A percentile compares a stretch with the other conserved stretches of the same genome.
phyloP scores from a whole-genome alignment of 1,284 basidiomycete species.

The Puccinia hordei region DNA sequence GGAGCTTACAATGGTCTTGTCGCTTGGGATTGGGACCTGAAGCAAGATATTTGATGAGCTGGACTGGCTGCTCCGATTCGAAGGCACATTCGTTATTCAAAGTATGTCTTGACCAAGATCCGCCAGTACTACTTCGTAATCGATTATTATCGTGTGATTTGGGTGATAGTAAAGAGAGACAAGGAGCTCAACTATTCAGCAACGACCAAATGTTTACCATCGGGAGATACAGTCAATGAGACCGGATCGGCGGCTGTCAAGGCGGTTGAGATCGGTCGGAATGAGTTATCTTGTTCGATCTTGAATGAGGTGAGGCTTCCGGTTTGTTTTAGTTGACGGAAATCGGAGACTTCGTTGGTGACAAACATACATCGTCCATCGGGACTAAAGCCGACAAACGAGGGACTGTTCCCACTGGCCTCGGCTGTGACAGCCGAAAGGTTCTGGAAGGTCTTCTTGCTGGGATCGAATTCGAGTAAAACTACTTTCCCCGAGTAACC shows the following conservation, averaged over 20 bases:
- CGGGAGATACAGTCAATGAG: constrained; percentile 9
- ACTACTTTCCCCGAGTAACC: constrained; percentile 14
- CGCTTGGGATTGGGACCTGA: constrained; percentile 17
- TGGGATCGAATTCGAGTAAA: constrained; percentile 13
- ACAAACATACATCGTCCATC: background rate
- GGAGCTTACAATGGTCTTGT: constrained; percentile 31
- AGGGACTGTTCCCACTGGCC: background rate
- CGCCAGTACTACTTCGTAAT: background rate
- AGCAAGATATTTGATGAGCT: background rate
- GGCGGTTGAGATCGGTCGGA: background rate
- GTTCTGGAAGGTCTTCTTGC: background rate
- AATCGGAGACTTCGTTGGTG: constrained; percentile 2
- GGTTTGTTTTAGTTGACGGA: background rate
- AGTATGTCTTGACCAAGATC: constrained; percentile 18
- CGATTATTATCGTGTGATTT: background rate
- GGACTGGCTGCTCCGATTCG: background rate
- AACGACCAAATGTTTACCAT: constrained; percentile 12
- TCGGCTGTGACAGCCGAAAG: background rate
- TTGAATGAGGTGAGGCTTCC: constrained; percentile 32
- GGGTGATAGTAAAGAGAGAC: background rate
- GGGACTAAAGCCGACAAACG: constrained; percentile 7
- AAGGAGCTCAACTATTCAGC: constrained; percentile 27
- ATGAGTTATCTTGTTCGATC: background rate
- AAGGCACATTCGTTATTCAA: constrained; percentile 2
- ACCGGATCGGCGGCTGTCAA: background rate